These are phyloP conservation scores for Phytophthora syringae DNA, from an alignment of 352 stramenopile genomes.

Conservation along the genomic window DNA sequence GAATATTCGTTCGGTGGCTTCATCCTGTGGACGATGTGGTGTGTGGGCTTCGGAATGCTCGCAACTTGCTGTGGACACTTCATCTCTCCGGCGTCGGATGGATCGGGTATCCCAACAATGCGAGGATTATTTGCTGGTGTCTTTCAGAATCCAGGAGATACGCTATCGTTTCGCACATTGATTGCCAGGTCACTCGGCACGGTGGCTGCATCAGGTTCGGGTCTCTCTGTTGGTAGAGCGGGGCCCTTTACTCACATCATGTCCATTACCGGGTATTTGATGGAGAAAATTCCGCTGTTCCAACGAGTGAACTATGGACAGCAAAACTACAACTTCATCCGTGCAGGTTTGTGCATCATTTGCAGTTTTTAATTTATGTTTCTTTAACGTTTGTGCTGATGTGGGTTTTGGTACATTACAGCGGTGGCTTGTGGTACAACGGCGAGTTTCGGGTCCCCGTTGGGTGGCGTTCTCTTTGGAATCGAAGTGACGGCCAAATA, in stretches of 20 bases:
- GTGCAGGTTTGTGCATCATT: constrained; percentile 65
- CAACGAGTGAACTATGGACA: constrained; percentile 73
- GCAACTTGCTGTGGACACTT: constrained; percentile 68
- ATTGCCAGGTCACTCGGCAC: constrained; percentile 75
- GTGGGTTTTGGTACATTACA: constrained; percentile 46
- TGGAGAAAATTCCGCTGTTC: constrained; percentile 73
- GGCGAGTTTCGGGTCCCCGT: constrained; percentile 77
- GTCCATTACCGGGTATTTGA: constrained; percentile 72
- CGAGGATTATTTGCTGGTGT: constrained; percentile 85
- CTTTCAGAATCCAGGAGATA: constrained; percentile 74
- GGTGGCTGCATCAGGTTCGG: constrained; percentile 67
- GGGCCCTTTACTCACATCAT: constrained; percentile 85
- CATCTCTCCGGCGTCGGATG: constrained; percentile 65
- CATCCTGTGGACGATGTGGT: constrained; percentile 76
- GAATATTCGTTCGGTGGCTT: constrained; percentile 68
- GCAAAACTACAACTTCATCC: constrained; percentile 78
- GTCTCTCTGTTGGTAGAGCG: constrained; percentile 71
- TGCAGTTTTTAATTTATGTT: no score
- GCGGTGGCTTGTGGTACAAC: constrained; percentile 81
- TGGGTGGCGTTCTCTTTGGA: constrained; percentile 81
- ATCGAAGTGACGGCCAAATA: constrained; percentile 86
- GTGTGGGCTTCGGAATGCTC: constrained; percentile 54
- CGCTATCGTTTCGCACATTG: constrained; percentile 73
- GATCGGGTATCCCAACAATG: constrained; percentile 83
- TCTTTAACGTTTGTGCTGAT: no score